Evolutionary conservation across 1,284 basidiomycete genomes (phyloP).

Genomic region (Apiotrichum akiyoshidainum): DNA sequence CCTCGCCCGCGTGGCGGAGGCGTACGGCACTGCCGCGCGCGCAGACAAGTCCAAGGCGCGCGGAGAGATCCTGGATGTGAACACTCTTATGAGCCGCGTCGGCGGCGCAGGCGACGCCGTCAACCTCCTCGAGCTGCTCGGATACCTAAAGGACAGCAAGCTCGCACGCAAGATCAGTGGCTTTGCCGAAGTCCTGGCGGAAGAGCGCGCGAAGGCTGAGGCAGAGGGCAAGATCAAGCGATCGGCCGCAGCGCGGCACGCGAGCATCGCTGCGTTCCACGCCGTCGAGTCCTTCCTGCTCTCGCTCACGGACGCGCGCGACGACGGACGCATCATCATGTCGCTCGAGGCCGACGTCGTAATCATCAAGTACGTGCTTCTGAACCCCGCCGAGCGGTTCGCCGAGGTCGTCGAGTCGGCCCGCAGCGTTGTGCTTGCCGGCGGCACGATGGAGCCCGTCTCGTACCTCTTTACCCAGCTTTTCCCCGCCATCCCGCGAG

Average conservation of each 20-base stretch:
- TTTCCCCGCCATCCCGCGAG: conserved; percentile 64
- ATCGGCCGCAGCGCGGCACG: conserved; percentile 29
- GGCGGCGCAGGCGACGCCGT: conserved; percentile 61
- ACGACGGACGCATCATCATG: conserved; percentile 61
- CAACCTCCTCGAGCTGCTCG: conserved; percentile 78
- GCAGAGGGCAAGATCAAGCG: conserved; percentile 38
- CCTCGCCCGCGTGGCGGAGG: conserved; percentile 59
- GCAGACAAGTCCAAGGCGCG: conserved; percentile 31
- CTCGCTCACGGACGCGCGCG: conserved; percentile 72
- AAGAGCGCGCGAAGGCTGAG: conserved; percentile 25
- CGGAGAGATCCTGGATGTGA: conserved; percentile 46
- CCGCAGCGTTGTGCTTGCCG: conserved; percentile 79
- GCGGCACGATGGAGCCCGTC: conserved; percentile 97
- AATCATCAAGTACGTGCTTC: conserved; percentile 82
- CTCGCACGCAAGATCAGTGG: conserved; percentile 68
- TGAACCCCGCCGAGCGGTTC: conserved; percentile 91
- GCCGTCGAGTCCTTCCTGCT: conserved; percentile 79
- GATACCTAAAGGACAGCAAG: conserved; percentile 81
- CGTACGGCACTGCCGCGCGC: conserved; percentile 53
- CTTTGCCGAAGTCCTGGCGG: conserved; percentile 64
- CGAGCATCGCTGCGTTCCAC: conserved; percentile 72
- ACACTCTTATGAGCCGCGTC: conserved; percentile 63
- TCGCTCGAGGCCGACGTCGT: conserved; percentile 29
- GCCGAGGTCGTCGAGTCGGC: conserved; percentile 74
- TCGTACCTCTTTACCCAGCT: conserved; percentile 83